A percentile compares a stretch with the other conserved stretches of the same genome.
Conservation (phyloP, 768 basidiomycete genomes). For the Exidia glandulosa region DNA sequence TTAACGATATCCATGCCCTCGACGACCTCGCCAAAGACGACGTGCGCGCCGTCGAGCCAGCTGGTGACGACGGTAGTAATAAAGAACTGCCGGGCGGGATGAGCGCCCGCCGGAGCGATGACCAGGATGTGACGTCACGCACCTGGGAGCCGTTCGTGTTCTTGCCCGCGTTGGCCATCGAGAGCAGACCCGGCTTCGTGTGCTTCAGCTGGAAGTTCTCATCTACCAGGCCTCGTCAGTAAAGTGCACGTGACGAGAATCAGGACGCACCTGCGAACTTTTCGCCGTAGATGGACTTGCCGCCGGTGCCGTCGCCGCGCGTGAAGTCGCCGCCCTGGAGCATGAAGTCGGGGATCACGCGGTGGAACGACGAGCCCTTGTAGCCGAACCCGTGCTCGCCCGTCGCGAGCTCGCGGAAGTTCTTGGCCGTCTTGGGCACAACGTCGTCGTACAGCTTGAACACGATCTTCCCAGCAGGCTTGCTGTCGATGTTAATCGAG, state of each 20-base stretch:
- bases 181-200: constrained; percentile 52
- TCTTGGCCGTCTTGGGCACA: no score
- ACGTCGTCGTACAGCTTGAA: constrained; percentile 81
- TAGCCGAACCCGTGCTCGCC: constrained; percentile 76
- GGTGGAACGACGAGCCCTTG: constrained; percentile 94
- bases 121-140: constrained; percentile 6
- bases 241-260: no score
- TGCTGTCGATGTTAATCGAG: no score
- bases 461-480: no score
- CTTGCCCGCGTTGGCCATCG: constrained; percentile 81
- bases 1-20: constrained; percentile 31
- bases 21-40: constrained; percentile 28
- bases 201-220: constrained; percentile 64
- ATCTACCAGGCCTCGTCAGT: no score
- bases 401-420: no score
- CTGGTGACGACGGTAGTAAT: constrained; percentile 59
- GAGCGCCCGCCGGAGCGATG: not conserved
- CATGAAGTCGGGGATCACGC: constrained; percentile 91
- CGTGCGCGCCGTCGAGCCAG: constrained; percentile 29
- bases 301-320: no score
- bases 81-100: constrained; percentile 42
- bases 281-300: constrained; percentile 36
- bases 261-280: constrained; percentile 18
- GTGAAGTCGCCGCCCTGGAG: no score
- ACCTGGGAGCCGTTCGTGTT: constrained; percentile 77